Evolutionary conservation across 257 asterid species (phyloP), one percentile per base, ranked within the genome.

Genomic region (Ehretia macrophylla): DNA sequence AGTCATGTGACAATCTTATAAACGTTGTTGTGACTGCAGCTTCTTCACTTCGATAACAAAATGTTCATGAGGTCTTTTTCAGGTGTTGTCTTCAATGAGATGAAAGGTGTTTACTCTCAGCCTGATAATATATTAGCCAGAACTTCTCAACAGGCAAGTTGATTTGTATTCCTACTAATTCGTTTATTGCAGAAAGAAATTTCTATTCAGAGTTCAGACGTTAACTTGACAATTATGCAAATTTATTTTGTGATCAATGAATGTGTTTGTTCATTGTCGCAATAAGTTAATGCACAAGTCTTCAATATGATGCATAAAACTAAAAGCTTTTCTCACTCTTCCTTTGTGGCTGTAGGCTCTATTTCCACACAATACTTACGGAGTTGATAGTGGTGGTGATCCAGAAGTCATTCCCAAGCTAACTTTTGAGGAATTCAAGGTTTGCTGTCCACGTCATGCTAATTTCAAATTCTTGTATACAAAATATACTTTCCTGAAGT

Each of bases 81-180:
- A 93, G 99, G 99, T 40, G 99, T 93, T 42, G 99, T 93, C 70
- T 93, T 93, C 81, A 93, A 93, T 79, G 99, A 93, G 83, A 93
- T 93, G 99, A 93, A 93, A 82, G 99, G 99, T 72, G 99, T 93
- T 65, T 93, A 93, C 72, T 93, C 99, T 59, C 99, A 93, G 83
- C 99, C 99, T n/a, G 99, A 93, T 71, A 88, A 85, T 81, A 85
- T 93, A 74, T 74, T 93, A 39, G 94, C 96, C 58, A 85, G 99
- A 66, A 78, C 94, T 61, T 78, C 95, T 68, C 99, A 89, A 72
- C 95, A 85, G 95, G 99, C 79, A 62, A 50, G 74, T 12, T 12
- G 10, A 37, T 35, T 49, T 19, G 11, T 23, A 16, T 59, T 51
- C 18, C 4, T 9, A n/a, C 49, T 35, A 22, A 3, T 4, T 19